These are phyloP conservation scores for Tricholoma hemisulphureum DNA, from an alignment of 768 basidiomycete genomes.

Conservation along the genomic window DNA sequence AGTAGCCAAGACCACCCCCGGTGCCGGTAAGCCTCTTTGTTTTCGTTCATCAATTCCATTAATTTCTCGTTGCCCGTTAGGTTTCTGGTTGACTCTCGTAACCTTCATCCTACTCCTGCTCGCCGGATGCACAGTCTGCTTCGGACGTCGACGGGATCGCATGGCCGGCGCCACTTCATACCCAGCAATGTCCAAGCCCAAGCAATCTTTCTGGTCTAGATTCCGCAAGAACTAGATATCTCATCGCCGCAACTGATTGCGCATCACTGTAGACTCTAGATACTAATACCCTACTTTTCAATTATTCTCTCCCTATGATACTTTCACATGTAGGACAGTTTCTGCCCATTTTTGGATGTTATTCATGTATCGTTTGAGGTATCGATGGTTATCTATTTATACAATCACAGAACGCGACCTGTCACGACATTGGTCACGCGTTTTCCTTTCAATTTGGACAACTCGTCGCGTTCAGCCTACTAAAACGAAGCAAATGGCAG, in stretches of 20 bases:
- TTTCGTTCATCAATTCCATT: conserved; percentile 1
- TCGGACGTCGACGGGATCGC: conserved; percentile 59
- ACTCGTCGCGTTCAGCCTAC: neutral
- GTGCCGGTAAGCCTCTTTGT: conserved; percentile 50
- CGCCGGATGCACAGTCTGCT: conserved; percentile 68
- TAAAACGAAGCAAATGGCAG: conserved; percentile 3
- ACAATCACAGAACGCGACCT: neutral
- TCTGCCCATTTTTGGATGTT: neutral
- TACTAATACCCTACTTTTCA: neutral
- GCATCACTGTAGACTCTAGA: neutral
- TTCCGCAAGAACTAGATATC: conserved; percentile 37
- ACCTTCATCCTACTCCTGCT: conserved; percentile 61
- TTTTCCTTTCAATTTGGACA: neutral
- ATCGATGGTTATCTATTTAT: neutral
- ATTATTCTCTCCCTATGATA: neutral
- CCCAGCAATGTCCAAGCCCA: conserved; percentile 26
- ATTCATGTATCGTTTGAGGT: neutral
- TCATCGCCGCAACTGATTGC: neutral
- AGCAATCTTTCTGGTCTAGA: conserved; percentile 30
- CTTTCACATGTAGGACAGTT: no score
- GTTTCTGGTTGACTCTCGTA: conserved; percentile 75
- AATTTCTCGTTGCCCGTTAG: conserved; percentile 31
- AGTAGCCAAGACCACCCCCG: conserved; percentile 50
- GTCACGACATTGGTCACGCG: neutral
- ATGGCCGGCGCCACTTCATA: conserved; percentile 41